Evolutionary conservation across 2,329 filamentous ascomycete genomes (phyloP).

Genomic region (Chaetomiaceae sp.): DNA sequence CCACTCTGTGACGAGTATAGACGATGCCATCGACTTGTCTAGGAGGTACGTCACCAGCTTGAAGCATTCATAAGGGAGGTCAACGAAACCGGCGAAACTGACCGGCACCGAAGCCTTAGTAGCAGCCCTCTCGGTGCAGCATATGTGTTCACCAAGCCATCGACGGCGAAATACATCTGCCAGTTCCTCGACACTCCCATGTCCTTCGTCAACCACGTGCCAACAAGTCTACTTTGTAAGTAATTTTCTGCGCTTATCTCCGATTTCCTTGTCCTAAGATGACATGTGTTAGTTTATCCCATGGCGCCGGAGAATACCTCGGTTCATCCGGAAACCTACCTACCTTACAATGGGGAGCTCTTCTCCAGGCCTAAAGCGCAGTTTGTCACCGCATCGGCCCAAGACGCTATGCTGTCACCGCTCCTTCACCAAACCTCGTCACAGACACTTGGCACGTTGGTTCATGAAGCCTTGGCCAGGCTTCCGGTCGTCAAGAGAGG

Average conservation of each 20-base stretch:
- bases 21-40: slow-evolving; percentile 8
- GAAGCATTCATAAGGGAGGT: too few relatives aligned
- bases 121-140: neutral
- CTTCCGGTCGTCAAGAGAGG: neutral
- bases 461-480: neutral
- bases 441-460: neutral
- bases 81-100: too few relatives aligned
- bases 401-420: neutral
- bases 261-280: neutral
- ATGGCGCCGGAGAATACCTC: neutral
- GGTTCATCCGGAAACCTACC: neutral
- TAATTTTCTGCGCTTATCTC: too few relatives aligned
- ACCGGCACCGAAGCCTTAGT: too few relatives aligned
- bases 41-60: neutral
- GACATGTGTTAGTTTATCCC: neutral
- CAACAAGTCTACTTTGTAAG: slow-evolving; percentile 6
- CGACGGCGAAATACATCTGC: slow-evolving; percentile 7
- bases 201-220: slow-evolving; percentile 9
- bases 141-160: slow-evolving; percentile 7
- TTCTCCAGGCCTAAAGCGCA: slow-evolving; percentile 1
- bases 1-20: slow-evolving; percentile 7
- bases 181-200: slow-evolving; percentile 4
- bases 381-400: neutral
- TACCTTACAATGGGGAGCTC: neutral
- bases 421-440: neutral